Evolutionary conservation across 1,139 yeast species (phyloP).

Genomic region (Zygosaccharomyces sapae): DNA sequence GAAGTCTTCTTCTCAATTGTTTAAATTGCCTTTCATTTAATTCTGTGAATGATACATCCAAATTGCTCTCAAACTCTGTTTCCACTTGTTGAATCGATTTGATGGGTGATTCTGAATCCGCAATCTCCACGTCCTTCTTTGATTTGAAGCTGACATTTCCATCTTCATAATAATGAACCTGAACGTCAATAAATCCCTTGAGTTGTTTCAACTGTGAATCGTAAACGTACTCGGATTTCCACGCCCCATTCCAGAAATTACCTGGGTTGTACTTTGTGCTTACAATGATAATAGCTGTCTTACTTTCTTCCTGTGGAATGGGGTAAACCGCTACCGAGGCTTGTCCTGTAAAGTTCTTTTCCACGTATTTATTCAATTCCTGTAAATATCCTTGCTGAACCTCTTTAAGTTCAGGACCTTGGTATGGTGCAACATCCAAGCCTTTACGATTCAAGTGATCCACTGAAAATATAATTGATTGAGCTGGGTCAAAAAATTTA

Average conservation of each 20-base stretch:
- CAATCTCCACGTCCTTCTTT: slow-evolving; percentile 40
- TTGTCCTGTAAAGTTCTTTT: slow-evolving; percentile 45
- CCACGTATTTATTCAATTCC: slow-evolving; percentile 38
- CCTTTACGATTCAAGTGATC: slow-evolving; percentile 50
- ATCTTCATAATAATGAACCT: slow-evolving; percentile 91
- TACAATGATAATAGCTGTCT: slow-evolving; percentile 50
- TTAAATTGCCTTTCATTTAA: slow-evolving; percentile 81
- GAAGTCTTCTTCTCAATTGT: slow-evolving; percentile 81
- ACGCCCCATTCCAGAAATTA: slow-evolving; percentile 86
- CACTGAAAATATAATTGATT: slow-evolving; percentile 53
- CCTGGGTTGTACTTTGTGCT: slow-evolving; percentile 71
- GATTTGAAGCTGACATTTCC: slow-evolving; percentile 84
- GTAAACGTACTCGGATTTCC: slow-evolving; percentile 67
- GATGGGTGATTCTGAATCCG: slow-evolving; percentile 33
- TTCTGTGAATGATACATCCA: slow-evolving; percentile 62
- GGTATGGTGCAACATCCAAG: slow-evolving; percentile 48
- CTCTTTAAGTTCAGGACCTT: slow-evolving; percentile 19
- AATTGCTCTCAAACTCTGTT: slow-evolving; percentile 51
- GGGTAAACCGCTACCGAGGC: slow-evolving; percentile 43
- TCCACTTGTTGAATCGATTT: slow-evolving; percentile 59
- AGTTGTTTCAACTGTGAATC: slow-evolving; percentile 38
- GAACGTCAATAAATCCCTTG: slow-evolving; percentile 56
- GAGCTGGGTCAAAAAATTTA: slow-evolving; percentile 46
- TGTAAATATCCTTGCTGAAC: slow-evolving; percentile 24
- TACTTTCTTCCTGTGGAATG: slow-evolving; percentile 43